Evolutionary conservation across 2,329 filamentous ascomycete genomes (phyloP), one percentile per base, ranked within the genome.

Genomic region (Penicillium fuscoglaucum): DNA sequence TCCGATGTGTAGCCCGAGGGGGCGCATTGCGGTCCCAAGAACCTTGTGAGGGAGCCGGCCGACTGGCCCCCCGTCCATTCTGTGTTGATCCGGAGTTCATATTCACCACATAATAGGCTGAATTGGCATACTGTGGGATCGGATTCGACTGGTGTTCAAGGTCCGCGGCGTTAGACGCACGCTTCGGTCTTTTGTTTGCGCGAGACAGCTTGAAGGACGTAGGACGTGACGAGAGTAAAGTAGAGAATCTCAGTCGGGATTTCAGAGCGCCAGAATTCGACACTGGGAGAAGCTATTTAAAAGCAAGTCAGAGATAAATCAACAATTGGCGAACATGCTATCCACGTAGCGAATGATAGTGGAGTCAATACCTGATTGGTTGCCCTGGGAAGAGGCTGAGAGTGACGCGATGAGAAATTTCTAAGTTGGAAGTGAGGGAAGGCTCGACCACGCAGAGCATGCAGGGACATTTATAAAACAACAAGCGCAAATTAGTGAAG

Each of bases 201-300:
- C 49, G 55, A 61, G 61, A 33, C 60, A 66, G 58, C 28, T 63
- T 63, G 57, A 44, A 21, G 10, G 55, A 50, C 41, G 43, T 53
- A 9, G 37, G 24, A 6, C 39, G 31, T n/a, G 49, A 46, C 7
- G n/a, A 40, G 17, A 39, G 39, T 1, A 35, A 24, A 29, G 39
- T n/a, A 17, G 33, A 52, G 33, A 45, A 51, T 5, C 8, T 29
- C 7, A 26, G 29, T 13, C 46, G 28, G 10, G 28, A 35, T 17
- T 28, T 24, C 15, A 24, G n/a, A 26, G 37, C 6, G n/a, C n/a
- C 17, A 28, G 45, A 19, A 9, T 28, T 37, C 19, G 46, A 35
- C 15, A 52, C 33, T 21, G 24, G 13, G 3, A 40, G 24, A 33
- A 26, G 13, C 55, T 57, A 15, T 57, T 56, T 24, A 33, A 51